phyloP scores from a whole-genome alignment of 495 filamentous ascomycete genomes.

The Neurospora tetraspora region DNA sequence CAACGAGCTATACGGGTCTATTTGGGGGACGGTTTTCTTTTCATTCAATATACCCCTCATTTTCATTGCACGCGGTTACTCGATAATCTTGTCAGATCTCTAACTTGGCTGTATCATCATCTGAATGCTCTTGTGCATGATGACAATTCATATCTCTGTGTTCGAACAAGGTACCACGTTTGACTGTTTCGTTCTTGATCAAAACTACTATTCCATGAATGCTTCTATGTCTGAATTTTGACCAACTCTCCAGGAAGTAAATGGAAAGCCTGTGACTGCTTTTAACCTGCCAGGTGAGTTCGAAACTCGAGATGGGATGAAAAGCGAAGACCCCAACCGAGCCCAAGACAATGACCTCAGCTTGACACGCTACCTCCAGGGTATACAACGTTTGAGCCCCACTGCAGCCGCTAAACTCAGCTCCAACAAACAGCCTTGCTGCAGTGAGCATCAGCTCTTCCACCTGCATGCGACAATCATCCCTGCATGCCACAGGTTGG shows the following conservation, averaged over 20 bases:
- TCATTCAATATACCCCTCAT: neutral
- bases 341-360: neutral
- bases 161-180: neutral
- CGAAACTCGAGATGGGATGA: neutral
- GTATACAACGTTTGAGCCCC: neutral
- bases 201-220: neutral
- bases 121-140: neutral
- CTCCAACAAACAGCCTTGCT: neutral
- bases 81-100: neutral
- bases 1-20: neutral
- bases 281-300: neutral
- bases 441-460: neutral
- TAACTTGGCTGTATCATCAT: neutral
- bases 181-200: neutral
- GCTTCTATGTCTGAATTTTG: neutral
- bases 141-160: neutral
- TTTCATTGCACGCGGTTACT: neutral
- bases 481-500: neutral
- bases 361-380: neutral
- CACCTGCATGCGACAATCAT: neutral
- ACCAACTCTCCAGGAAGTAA: neutral
- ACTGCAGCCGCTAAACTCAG: neutral
- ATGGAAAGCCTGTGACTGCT: neutral
- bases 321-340: too few relatives aligned
- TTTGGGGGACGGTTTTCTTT: neutral